phyloP scores from a whole-genome alignment of 257 asterid genomes.

The Forsythia viridissima region DNA sequence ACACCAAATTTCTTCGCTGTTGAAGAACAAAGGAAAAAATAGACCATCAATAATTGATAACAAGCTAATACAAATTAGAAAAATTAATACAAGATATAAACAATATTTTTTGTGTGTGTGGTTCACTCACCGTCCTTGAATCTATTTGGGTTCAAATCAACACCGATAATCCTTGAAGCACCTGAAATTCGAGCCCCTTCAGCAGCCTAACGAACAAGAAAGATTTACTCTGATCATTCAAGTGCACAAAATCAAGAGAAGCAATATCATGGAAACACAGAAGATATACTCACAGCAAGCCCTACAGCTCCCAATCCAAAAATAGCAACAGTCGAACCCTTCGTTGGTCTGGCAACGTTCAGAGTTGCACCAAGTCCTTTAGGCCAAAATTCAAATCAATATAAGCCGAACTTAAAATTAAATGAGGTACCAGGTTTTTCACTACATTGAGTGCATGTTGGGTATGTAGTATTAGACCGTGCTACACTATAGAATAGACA shows the following conservation, averaged over 20 bases:
- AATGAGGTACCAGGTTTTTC: no score
- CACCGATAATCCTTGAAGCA: slow-evolving; percentile 79
- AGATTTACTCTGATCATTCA: neutral
- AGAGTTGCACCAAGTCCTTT: slow-evolving; percentile 82
- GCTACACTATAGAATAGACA: no score
- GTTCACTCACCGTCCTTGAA: slow-evolving; percentile 46
- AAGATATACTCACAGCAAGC: slow-evolving; percentile 53
- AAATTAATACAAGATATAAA: neutral
- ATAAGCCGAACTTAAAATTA: no score
- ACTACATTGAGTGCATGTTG: neutral
- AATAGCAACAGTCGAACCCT: slow-evolving; percentile 66
- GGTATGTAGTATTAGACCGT: no score
- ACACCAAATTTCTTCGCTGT: slow-evolving; percentile 83
- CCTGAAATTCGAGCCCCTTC: slow-evolving; percentile 84
- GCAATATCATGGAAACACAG: neutral
- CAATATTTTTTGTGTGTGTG: no score
- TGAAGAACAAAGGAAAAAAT: neutral
- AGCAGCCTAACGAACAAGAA: slow-evolving; percentile 51
- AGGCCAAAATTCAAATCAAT: neutral
- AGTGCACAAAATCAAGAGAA: neutral
- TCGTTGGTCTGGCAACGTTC: slow-evolving; percentile 75
- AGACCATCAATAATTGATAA: neutral
- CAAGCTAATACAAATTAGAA: neutral
- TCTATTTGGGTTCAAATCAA: slow-evolving; percentile 55
- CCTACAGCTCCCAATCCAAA: slow-evolving; percentile 86